Base-by-base conservation (phyloP, 306 rosid genomes). In the Cyamopsis tetragonoloba region DNA sequence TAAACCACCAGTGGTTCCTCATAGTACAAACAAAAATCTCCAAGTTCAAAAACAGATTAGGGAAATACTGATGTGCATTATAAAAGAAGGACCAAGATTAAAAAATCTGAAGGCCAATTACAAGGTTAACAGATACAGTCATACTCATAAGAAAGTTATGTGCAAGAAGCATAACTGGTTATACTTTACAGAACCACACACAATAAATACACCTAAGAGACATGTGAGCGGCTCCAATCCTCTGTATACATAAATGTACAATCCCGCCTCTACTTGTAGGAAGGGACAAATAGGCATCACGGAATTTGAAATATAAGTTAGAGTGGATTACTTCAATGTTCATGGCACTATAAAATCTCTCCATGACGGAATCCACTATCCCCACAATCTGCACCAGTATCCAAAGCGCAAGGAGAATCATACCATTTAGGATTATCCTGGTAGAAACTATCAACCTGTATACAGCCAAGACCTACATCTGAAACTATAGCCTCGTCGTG, bases 381-480 rank as follows among this genome's bases (percentile, higher is more conserved):
- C 66, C 86, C 97, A 54, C 97, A 95, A 72, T 90, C 97, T 23
- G 92, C 84, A 75, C 81, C 79, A 11, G 96, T 80, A 81, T 91
- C 96, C 86, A 95, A 81, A 57, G 87, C 92, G 80, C 99, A 95
- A 61, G 99, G 97, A 81, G 97, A 90, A 83, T 95, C 99, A 49
- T 85, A 95, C 99, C 99, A 95, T 79, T 95, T 95, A 59, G 90
- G 60, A 78, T 81, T 90, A 76, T 87, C 99, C 44, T 80, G 97
- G 75, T 90, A 95, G 84, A 95, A 90, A 72, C 95, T 91, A 78
- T 95, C 99, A 47, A 90, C 97, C 76, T 95, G 99, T 61, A 95
- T 83, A 68, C 96, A 92, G 57, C 87, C 95, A 65, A 95, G 97
- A 70, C 99, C 92, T 58, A 88, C 96, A 79, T 90, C 97, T 12